Conservation (phyloP, 2,329 filamentous ascomycete species). For the Apiospora malaysiana region DNA sequence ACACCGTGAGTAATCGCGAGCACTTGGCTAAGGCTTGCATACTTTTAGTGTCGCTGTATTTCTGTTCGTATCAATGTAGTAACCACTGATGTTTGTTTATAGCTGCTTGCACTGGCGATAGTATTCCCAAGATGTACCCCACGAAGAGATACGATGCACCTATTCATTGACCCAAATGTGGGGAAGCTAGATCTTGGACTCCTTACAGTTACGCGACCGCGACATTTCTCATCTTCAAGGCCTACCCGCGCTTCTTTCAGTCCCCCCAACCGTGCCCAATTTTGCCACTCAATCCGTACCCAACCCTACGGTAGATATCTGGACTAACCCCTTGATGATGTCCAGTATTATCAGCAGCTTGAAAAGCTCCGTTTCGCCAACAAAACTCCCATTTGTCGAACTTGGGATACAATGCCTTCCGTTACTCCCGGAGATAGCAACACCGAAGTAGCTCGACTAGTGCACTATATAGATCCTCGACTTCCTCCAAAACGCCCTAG, state of each 20-base stretch:
- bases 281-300: neutral
- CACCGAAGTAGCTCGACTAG: too few species aligned
- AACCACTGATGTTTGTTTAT: neutral
- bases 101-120: neutral
- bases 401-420: too few species aligned
- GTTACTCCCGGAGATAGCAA: too few species aligned
- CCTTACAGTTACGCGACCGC: neutral
- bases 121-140: too few species aligned
- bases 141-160: too few species aligned
- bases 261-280: neutral
- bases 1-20: neutral
- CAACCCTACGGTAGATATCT: neutral
- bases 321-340: too few species aligned
- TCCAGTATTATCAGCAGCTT: too few species aligned
- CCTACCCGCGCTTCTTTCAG: neutral
- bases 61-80: neutral
- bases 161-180: too few species aligned
- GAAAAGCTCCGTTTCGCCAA: too few species aligned
- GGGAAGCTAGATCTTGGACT: too few species aligned
- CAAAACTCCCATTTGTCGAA: neutral
- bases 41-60: neutral
- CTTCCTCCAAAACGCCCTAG: too few species aligned
- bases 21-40: neutral
- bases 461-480: too few species aligned
- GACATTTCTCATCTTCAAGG: neutral